A percentile compares a stretch with the other conserved stretches of the same genome.
Evolutionary conservation across 352 stramenopile genomes (phyloP).

Genomic region (Ophiocytium majus): DNA sequence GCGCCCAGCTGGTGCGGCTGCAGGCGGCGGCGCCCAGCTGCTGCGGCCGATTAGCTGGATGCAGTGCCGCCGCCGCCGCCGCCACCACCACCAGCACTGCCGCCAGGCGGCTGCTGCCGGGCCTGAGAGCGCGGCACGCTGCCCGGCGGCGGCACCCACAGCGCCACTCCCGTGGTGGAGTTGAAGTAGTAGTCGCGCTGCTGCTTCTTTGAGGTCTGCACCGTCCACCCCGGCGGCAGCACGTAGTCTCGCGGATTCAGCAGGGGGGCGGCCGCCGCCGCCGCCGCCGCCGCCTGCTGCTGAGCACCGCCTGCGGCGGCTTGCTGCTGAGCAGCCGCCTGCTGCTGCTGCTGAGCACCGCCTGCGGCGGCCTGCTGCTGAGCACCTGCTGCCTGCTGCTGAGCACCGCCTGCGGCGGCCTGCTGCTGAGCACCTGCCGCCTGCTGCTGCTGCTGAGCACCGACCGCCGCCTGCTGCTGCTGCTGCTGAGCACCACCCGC

Average conservation of each 20-base stretch:
- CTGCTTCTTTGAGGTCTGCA: slow-evolving; percentile 10
- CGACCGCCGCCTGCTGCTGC: not conserved
- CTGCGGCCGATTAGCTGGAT: too few relatives aligned
- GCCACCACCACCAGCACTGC: not conserved
- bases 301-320: not conserved
- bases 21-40: too few relatives aligned
- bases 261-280: not conserved
- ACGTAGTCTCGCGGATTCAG: not conserved
- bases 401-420: not conserved
- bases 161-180: not conserved
- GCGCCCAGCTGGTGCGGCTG: too few relatives aligned
- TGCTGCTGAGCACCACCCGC: too few relatives aligned
- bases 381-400: not conserved
- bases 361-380: not conserved
- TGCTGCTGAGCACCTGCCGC: not conserved
- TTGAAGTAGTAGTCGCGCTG: slow-evolving; percentile 23
- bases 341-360: not conserved
- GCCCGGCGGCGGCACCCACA: slow-evolving; percentile 1
- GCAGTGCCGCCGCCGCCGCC: too few relatives aligned
- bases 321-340: not conserved
- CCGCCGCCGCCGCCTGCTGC: not conserved
- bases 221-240: slow-evolving; percentile 16
- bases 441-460: not conserved
- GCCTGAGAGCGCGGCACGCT: not conserved
- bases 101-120: not conserved